Evolutionary conservation across 129 eudicot species (phyloP).

Genomic region (Chrysanthemum seticuspe): DNA sequence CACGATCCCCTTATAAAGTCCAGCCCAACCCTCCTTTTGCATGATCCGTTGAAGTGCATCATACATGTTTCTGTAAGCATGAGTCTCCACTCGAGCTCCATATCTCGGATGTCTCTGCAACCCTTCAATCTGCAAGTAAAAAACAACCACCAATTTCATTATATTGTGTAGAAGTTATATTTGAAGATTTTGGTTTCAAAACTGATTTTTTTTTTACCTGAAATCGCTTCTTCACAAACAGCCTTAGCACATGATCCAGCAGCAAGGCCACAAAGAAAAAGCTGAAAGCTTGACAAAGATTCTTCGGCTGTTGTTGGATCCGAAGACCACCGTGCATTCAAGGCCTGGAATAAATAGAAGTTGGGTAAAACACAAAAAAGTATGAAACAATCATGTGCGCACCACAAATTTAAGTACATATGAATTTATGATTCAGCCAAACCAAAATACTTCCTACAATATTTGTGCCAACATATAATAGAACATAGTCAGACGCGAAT

Average conservation of each 20-base stretch:
- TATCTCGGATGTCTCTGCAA: constrained; percentile 74
- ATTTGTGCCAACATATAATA: neutral
- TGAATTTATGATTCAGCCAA: too few species aligned
- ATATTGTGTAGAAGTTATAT: too few species aligned
- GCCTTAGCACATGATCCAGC: constrained; percentile 89
- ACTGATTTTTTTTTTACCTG: constrained; percentile 44
- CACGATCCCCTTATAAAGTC: constrained; percentile 83
- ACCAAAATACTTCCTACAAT: neutral
- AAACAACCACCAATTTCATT: neutral
- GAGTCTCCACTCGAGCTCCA: constrained; percentile 80
- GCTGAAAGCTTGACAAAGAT: constrained; percentile 75
- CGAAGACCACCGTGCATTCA: constrained; percentile 46
- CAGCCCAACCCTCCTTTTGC: constrained; percentile 80
- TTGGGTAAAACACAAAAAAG: neutral
- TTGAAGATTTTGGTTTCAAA: too few species aligned
- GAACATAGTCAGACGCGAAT: too few species aligned
- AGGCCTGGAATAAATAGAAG: constrained; percentile 35
- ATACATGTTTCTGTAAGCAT: constrained; percentile 68
- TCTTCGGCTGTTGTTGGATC: constrained; percentile 31
- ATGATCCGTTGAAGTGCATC: constrained; percentile 66
- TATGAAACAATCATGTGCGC: too few species aligned
- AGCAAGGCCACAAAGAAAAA: constrained; percentile 82
- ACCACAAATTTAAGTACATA: too few species aligned
- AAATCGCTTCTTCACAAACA: constrained; percentile 89
- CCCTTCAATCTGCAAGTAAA: constrained; percentile 70